Base-by-base conservation (phyloP, 371 early-diverging fungal genomes). In the Mucor sp. region DNA sequence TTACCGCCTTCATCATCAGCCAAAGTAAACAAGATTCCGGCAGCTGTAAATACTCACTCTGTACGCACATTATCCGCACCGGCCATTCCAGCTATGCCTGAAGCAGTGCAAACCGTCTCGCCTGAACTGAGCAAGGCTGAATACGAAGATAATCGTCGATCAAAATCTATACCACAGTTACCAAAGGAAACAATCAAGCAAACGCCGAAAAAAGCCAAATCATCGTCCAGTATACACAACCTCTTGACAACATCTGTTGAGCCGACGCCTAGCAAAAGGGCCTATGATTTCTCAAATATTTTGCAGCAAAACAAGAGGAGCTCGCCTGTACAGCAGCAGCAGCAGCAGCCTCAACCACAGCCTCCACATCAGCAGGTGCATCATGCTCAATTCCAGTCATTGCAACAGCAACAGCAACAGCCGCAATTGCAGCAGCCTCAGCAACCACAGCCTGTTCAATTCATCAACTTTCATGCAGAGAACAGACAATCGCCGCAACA, bases 81-180 rank as follows among this genome's bases (percentile, higher is more conserved):
- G 8, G 60, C 53, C 1, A 25, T 50, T 14, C 25, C 39, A 62
- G n/a, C 62, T 32, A 1, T 35, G 17, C 11, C 62, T 19, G 28
- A 19, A 33, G 19, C 47, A 35, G 37, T 12, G 0, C 61, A 3
- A 17, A 39, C 21, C 6, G 21, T 11, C 3, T 63, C 58, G 9
- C 33, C 65, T 5, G 30, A 41, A 56, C 6, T 41, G 15, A 9
- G 15, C 27, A 30, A 11, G 21, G 14, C 14, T 14, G 37, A 25
- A 3, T 9, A 17, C 21, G 48, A 11, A 8, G 55, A 39, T 23
- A 62, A 25, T 41, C 58, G 62, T 58, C 56, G 59, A 47, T 43
- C 65, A 17, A 70, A 65, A 44, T 65, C 64, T 66, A 70, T 71
- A 67, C 71, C 71, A 66, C 66, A 66, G 15, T 33, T 58, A 53